Conservation (phyloP, 495 filamentous ascomycete genomes). For the Penicillium waksmanii region DNA sequence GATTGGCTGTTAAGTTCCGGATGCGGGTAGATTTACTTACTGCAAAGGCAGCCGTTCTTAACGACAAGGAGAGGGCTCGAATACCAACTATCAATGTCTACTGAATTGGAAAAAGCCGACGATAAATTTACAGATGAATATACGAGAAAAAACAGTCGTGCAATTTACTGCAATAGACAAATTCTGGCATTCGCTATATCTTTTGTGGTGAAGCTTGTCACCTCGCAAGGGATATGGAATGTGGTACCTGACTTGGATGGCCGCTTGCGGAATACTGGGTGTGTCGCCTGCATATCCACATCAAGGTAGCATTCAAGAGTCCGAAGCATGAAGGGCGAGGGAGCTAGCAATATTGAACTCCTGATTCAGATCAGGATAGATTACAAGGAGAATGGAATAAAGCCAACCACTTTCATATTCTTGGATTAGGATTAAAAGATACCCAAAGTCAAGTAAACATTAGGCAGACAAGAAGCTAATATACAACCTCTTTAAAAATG, state of each 20-base stretch:
- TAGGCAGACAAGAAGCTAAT: slow-evolving; percentile 16
- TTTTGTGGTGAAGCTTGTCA: neutral
- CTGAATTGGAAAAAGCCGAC: too few relatives aligned
- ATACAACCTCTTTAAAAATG: slow-evolving; percentile 15
- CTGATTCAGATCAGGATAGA: neutral
- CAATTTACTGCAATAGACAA: neutral
- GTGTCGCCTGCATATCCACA: neutral
- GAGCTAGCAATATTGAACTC: neutral
- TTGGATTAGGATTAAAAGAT: slow-evolving; percentile 10
- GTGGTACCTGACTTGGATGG: neutral
- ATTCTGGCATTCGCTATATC: neutral
- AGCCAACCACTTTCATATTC: neutral
- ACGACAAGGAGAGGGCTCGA: too few relatives aligned
- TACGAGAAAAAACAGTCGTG: too few relatives aligned
- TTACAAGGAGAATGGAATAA: neutral
- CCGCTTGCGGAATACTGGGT: neutral
- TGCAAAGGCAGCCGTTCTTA: too few relatives aligned
- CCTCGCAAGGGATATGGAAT: neutral
- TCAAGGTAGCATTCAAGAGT: neutral
- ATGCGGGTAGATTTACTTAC: too few relatives aligned
- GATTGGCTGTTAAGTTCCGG: too few relatives aligned
- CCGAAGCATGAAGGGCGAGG: neutral
- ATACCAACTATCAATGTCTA: too few relatives aligned
- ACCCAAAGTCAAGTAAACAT: slow-evolving; percentile 9
- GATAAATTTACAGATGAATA: too few relatives aligned